phyloP scores from a whole-genome alignment of 768 basidiomycete genomes.

The Dendrothele bispora region DNA sequence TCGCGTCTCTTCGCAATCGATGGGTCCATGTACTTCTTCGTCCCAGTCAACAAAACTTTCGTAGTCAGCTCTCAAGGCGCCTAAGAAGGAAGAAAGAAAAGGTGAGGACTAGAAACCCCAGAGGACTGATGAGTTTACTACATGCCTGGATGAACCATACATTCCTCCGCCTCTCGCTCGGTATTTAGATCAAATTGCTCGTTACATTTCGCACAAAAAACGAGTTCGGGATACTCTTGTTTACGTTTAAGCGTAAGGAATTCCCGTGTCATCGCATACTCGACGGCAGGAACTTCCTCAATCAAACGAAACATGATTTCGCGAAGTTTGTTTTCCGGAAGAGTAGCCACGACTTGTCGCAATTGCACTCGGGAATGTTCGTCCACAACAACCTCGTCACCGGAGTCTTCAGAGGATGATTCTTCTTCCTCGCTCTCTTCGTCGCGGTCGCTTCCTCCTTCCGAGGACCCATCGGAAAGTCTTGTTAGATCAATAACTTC shows the following conservation, averaged over 20 bases:
- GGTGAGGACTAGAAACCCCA: neutral
- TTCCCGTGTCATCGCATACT: conserved; percentile 42
- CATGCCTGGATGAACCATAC: conserved; percentile 53
- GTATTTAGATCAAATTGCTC: conserved; percentile 45
- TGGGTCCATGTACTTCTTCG: conserved; percentile 45
- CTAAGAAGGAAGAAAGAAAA: conserved; percentile 20
- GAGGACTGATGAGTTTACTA: neutral
- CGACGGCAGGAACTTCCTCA: conserved; percentile 38
- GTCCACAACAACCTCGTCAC: conserved; percentile 37
- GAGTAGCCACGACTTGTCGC: conserved; percentile 38
- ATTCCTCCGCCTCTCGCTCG: conserved; percentile 39
- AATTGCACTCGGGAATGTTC: conserved; percentile 41
- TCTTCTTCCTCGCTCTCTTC: conserved; percentile 18
- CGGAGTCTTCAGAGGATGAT: conserved; percentile 26
- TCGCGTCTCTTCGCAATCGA: conserved; percentile 41
- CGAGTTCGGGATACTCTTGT: conserved; percentile 25
- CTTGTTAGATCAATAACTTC: conserved; percentile 45
- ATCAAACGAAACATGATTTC: conserved; percentile 37
- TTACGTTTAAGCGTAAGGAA: conserved; percentile 40
- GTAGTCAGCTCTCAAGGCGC: conserved; percentile 40
- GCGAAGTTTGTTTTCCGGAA: conserved; percentile 45
- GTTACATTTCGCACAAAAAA: conserved; percentile 45
- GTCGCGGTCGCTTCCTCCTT: conserved; percentile 24
- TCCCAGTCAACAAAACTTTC: conserved; percentile 47
- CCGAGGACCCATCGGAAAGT: conserved; percentile 33